Conservation (phyloP, 345 rosid genomes). For the Rhodomyrtus tomentosa region DNA sequence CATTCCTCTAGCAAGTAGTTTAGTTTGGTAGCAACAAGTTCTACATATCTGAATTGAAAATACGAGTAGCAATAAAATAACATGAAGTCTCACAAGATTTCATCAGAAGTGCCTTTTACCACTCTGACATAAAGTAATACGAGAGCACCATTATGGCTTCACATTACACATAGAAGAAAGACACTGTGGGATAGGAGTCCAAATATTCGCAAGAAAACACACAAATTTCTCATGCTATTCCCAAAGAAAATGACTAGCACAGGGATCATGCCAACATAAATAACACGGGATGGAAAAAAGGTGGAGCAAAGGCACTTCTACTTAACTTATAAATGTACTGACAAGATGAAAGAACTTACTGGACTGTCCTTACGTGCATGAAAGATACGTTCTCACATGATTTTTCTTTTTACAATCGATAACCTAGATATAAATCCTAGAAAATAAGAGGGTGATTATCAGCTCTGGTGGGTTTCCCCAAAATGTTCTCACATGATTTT, state of each 20-base stretch:
- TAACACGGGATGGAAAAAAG: not conserved
- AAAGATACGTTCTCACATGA: not conserved
- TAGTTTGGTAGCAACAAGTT: not conserved
- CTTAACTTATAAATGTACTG: not conserved
- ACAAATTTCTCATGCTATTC: not conserved
- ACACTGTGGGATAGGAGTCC: not conserved
- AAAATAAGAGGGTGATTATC: not conserved
- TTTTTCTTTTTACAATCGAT: not conserved
- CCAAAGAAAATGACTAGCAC: not conserved
- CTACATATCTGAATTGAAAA: not conserved
- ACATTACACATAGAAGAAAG: not conserved
- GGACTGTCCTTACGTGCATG: not conserved
- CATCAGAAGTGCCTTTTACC: not conserved
- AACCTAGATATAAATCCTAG: not conserved
- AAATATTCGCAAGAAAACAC: not conserved
- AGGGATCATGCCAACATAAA: too few species aligned
- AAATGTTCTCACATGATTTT: not conserved
- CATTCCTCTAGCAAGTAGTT: not conserved
- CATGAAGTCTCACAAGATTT: not conserved
- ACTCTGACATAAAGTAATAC: too few species aligned
- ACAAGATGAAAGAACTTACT: not conserved
- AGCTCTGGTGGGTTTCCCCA: not conserved
- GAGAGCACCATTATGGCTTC: too few species aligned
- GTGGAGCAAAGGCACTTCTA: not conserved
- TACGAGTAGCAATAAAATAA: not conserved